Percentiles rank a stretch among this genome's conserved stretches.
These are phyloP conservation scores for Limnomonas spitsbergensis DNA, from an alignment of 139 green algal species.

Conservation along the genomic window DNA sequence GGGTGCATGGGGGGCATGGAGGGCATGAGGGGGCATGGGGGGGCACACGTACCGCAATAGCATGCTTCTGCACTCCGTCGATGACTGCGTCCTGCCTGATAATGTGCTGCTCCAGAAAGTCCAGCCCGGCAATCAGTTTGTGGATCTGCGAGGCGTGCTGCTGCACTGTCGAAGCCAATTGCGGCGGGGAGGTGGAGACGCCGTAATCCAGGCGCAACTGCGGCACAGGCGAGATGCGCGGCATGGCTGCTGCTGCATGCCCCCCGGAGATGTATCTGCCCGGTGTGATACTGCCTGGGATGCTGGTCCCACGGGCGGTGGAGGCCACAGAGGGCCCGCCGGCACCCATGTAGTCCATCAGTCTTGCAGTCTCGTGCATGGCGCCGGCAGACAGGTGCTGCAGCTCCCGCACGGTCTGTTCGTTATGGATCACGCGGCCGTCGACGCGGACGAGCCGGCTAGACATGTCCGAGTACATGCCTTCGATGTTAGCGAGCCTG, in stretches of 20 bases:
- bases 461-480: not conserved
- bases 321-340: too few relatives aligned
- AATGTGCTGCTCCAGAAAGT: conserved; percentile 45
- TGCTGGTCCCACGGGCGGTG: not conserved
- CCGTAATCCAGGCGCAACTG: conserved; percentile 23
- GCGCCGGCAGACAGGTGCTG: too few relatives aligned
- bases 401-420: too few relatives aligned
- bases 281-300: not conserved
- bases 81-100: conserved; percentile 37
- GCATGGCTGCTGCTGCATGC: conserved; percentile 1
- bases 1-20: too few relatives aligned
- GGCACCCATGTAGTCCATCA: too few relatives aligned
- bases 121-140: conserved; percentile 40
- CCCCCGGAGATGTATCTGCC: not conserved
- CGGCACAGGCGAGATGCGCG: not conserved
- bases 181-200: conserved; percentile 1
- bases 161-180: conserved; percentile 24
- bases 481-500: not conserved
- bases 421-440: too few relatives aligned
- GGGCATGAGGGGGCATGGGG: too few relatives aligned
- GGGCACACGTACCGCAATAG: conserved; percentile 26
- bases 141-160: conserved; percentile 43
- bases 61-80: conserved; percentile 34
- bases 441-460: too few relatives aligned
- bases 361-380: too few relatives aligned